Percentiles rank a stretch among this genome's conserved stretches.
phyloP scores from a whole-genome alignment of 73 alveolate genomes.

The Paramecium sonneborni region DNA sequence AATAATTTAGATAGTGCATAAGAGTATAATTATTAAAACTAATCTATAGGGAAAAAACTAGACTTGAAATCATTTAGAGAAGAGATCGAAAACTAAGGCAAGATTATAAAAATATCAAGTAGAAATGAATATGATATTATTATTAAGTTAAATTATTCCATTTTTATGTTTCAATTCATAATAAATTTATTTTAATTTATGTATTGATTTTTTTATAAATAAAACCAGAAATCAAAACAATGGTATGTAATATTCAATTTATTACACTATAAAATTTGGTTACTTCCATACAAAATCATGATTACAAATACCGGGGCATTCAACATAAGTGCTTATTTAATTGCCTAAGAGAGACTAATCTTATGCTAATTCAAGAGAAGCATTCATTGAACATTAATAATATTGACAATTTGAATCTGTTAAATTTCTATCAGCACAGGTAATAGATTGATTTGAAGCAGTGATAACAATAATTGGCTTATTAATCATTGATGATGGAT shows the following conservation, averaged over 20 bases:
- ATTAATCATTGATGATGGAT: slow-evolving; percentile 8
- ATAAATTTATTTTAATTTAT: neutral
- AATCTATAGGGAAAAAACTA: neutral
- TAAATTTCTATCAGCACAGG: slow-evolving; percentile 59
- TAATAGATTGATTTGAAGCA: slow-evolving; percentile 51
- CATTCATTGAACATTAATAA: neutral
- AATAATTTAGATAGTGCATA: slow-evolving; percentile 53
- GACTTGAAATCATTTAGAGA: neutral
- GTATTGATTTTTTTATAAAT: neutral
- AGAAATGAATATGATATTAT: neutral
- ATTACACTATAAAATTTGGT: neutral
- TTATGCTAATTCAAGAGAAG: neutral
- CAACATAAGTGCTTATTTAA: neutral
- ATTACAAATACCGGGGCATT: slow-evolving; percentile 63
- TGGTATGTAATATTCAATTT: neutral
- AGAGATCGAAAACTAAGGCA: neutral
- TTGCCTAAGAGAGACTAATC: slow-evolving; percentile 18
- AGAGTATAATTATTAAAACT: slow-evolving; percentile 44
- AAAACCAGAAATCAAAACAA: neutral
- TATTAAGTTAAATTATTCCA: neutral
- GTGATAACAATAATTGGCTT: slow-evolving; percentile 57
- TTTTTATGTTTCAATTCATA: neutral
- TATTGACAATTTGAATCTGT: slow-evolving; percentile 45
- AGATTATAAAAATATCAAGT: neutral
- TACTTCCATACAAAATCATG: slow-evolving; percentile 62